Base-by-base conservation (phyloP, 2,329 filamentous ascomycete genomes). In the Beauveria scarabaeidicola region DNA sequence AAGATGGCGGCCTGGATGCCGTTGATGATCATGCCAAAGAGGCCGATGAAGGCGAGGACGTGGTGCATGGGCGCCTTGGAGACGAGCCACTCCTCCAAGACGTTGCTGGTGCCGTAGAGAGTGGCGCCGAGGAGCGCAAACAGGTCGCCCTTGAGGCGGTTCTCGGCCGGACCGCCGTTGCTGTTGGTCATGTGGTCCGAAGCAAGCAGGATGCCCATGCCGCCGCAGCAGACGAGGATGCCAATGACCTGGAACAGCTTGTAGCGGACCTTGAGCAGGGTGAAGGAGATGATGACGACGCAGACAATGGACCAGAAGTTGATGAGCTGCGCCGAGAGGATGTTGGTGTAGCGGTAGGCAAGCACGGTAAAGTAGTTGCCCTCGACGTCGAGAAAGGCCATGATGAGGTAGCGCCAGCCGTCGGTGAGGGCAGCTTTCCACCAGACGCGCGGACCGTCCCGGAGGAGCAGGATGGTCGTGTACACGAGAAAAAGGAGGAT, bases 241-340 rank as follows among this genome's bases (percentile, higher is more conserved):
- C 94, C 94, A 36, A 83, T 66, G 67, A 96, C 84, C 78, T 97
- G 94, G 61, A 89, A 85, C 70, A 83, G 78, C 76, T 91, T 90
- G 81, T 99, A 99, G 68, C 94, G 89, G 48, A 99, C 94, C 65
- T 81, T 82, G 61, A 99, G 83, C 66, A 97, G 79, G 64, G 86
- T 65, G 75, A 96, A 92, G 29, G 91, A 96, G 64, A 97, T 76
- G 62, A 89, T 70, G 21, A 97, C 91, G 23, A 99, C 94, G 63
- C 93, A 86, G 54, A 96, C 90, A 66, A 99, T 97, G 66, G 92
- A 90, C 93, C 93, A 97, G 77, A 97, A 97, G 80, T 97, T 97
- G 76, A 99, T 91, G 56, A 99, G 82, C 79, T 97, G 92, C 17
- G 91, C 91, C 21, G 89, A 94, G 52, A 97, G 81, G 66, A 97